Base-by-base conservation (phyloP, 768 basidiomycete genomes). In the Lactarius indigo region DNA sequence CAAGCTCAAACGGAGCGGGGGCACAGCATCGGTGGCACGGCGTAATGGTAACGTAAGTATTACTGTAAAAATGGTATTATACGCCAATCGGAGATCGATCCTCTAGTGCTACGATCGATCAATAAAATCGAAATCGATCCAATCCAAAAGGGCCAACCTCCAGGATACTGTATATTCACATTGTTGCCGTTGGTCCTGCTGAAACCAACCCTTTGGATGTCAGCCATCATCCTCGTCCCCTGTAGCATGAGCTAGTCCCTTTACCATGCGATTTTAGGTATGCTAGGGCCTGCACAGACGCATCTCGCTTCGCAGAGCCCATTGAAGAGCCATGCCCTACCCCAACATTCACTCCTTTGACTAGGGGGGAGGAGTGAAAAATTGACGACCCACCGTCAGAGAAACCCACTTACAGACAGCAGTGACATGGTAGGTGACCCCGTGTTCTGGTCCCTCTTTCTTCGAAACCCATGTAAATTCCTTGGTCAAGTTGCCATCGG, bases 311-410 rank as follows among this genome's bases (percentile, higher is more conserved):
- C 5, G 69, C 69, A 15, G 37, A 39, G 18, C 59, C 56, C 37
- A 47, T 64, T 5, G 66, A 64, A 12, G 66, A 28, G 33, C 62
- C 69, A 5, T 63, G 61, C 28, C 69, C 69, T 18, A 63, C 35
- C 23, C 66, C 66, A 23, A 69, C 18, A 2, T 47, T 23, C 55
- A 69, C 61, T 18, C 66, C 69, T 54, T 55, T 59, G 20, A 69
- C 69, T 69, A 17, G 44, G 10, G 2, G n/a, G 1, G 8, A 30
- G 28, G 6, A 18, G 13, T 59, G 26, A 50, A 41, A 39, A 28
- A 17, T n/a, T 23, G 35, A 1, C 10, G 41, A n/a, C 26, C 5
- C 17, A 33, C n/a, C 44, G 41, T 17, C n/a, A 35, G 8, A 57
- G 28, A 33, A 12, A 28, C 17, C 8, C 20, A 15, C 68, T 63